Evolutionary conservation across 2,329 filamentous ascomycete genomes (phyloP), one percentile per base, ranked within the genome.

Genomic region (Talaromyces sp.): DNA sequence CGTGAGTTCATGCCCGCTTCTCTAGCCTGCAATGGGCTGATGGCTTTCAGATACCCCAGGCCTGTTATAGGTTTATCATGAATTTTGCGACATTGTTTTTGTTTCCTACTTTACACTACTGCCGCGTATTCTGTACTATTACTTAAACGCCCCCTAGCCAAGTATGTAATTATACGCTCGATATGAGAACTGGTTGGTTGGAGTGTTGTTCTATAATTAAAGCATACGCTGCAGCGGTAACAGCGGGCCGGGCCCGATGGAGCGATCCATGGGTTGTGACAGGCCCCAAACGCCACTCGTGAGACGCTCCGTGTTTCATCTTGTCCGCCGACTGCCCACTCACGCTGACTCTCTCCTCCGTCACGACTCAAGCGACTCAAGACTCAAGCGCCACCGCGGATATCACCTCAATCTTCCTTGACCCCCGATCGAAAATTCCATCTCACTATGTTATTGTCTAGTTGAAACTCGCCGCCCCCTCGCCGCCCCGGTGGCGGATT

Each of bases 1-100:
- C 27, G 48, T 52, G 24, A 29, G 26, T 27, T n/a, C 48, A 52
- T 52, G 27, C 48, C 27, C 26, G 48, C 57, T 35, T 35, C 32
- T 50, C 59, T 58, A 43, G 59, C 51, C 50, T 52, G 50, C 46
- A 32, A 53, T 55, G 50, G 59, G 56, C 59, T 58, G n/a, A n/a
- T n/a, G 57, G 56, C 59, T 61, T 58, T 61, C 59, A 58, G 59
- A 61, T 61, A 61, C 59, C 59, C 59, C 59, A 32, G 56, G 51
- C 57, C 50, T 58, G 31, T 55, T 58, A 17, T 52, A 27, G 48
- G 48, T 52, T 27, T 29, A 26, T 29, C 26, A 52, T 52, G 48
- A 52, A 52, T 52, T n/a, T 29, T 27, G 21, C 48, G 46, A 27
- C n/a, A 43, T 50, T 19, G 46, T 11, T n/a, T n/a, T 27, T 52